These are phyloP conservation scores for Ampelomyces quisqualis DNA, from an alignment of 2,329 filamentous ascomycete species.

Conservation along the genomic window DNA sequence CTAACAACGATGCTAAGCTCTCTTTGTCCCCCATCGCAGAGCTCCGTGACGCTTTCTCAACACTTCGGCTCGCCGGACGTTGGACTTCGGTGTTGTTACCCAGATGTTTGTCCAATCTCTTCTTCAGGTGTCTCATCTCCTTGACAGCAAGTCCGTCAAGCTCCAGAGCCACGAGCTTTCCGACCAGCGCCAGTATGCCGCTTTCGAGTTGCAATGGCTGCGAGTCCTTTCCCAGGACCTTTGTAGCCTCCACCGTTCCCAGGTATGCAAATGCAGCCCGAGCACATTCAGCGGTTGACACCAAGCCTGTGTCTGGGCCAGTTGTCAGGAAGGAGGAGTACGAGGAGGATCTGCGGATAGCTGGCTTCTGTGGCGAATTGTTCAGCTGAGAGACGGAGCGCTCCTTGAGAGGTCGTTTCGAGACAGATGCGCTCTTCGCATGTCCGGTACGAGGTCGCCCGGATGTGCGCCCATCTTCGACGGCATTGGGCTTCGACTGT, in stretches of 20 bases:
- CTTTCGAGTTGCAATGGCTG: constrained; percentile 69
- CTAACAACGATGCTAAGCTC: constrained; percentile 61
- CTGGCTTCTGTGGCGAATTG: constrained; percentile 52
- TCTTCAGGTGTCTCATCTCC: constrained; percentile 67
- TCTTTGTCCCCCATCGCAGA: constrained; percentile 41
- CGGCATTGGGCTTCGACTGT: constrained; percentile 24
- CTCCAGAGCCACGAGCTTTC: constrained; percentile 64
- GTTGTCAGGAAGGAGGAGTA: constrained; percentile 28
- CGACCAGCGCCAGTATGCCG: constrained; percentile 69
- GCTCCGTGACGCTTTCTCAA: constrained; percentile 31
- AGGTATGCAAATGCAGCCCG: constrained; percentile 67
- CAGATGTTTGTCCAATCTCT: constrained; percentile 54
- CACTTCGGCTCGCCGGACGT: background rate
- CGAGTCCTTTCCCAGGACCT: constrained; percentile 56
- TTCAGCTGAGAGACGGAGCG: constrained; percentile 62
- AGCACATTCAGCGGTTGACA: constrained; percentile 68
- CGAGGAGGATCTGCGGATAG: constrained; percentile 43
- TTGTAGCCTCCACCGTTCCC: constrained; percentile 55
- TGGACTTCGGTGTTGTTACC: constrained; percentile 11
- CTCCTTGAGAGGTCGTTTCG: constrained; percentile 63
- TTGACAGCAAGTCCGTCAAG: constrained; percentile 68
- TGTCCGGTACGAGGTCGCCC: constrained; percentile 19
- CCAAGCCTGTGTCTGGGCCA: constrained; percentile 38
- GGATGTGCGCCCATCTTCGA: constrained; percentile 30
- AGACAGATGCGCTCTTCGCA: constrained; percentile 34